Evolutionary conservation across 2,329 filamentous ascomycete genomes (phyloP), one percentile per base, ranked within the genome.

Genomic region (Didymella pinodella): DNA sequence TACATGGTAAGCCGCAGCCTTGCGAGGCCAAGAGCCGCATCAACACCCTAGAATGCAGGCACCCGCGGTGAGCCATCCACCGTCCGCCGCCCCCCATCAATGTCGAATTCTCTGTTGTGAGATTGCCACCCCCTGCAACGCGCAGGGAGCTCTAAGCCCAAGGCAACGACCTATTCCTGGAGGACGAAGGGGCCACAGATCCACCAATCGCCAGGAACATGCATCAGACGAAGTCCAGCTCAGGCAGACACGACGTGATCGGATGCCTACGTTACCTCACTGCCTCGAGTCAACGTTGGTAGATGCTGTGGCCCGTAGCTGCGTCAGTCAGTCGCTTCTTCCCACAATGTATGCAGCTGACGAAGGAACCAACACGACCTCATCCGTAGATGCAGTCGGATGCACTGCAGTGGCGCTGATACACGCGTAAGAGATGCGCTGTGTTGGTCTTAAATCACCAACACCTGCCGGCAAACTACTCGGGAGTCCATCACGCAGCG

Each of bases 41-140:
- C 50, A 54, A 46, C 50, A 59, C 56, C 56, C 40, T 59, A 46
- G 25, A 36, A n/a, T 20, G 31, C 25, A 54, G 55, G 55, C 56
- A 59, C 32, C 6, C 38, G 40, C 40, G 31, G 34, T 46, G 40
- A 41, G 20, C 45, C 36, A 49, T 48, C 40, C 29, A 12, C 28
- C 14, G 2, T 29, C 38, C 34, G 22, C 45, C 49, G 38, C n/a
- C 44, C 43, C 38, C 38, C n/a, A 44, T 18, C 2, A 18, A 38
- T 16, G 29, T 18, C 26, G 22, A 6, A 5, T 16, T 32, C 25
- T 14, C 44, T 18, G 32, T 45, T 53, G 25, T 22, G 20, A n/a
- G 44, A 14, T n/a, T n/a, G 25, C 20, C 31, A 40, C 29, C 44
- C 44, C 48, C 36, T 52, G 44, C 54, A 44, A 48, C 28, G 22